Conservation (phyloP, 441 rosid species). For the Jatropha multifida region DNA sequence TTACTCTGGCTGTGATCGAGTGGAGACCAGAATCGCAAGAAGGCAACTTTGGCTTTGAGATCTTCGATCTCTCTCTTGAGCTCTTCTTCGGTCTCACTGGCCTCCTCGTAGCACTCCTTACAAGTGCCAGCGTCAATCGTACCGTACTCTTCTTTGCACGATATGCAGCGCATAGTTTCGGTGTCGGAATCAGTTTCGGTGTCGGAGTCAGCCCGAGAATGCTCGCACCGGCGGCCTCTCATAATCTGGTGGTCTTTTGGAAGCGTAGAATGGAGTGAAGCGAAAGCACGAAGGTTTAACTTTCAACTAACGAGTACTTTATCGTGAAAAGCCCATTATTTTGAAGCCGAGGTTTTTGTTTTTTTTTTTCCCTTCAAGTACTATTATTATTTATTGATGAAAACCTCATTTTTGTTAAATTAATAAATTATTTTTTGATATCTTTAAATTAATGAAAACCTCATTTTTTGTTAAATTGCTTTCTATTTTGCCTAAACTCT, state of each 20-base stretch:
- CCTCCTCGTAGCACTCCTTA: conserved; percentile 86
- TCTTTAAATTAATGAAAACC: no score
- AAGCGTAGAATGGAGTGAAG: neutral
- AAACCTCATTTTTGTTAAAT: no score
- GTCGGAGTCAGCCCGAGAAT: conserved; percentile 22
- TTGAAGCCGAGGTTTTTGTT: no score
- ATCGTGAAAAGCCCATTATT: no score
- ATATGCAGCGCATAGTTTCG: conserved; percentile 63
- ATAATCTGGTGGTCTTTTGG: neutral
- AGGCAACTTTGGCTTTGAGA: conserved; percentile 66
- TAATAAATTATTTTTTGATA: no score
- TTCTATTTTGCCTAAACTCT: no score
- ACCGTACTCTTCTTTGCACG: conserved; percentile 63
- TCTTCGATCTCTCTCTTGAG: conserved; percentile 83
- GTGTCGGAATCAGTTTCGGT: conserved; percentile 36
- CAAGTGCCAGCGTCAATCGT: conserved; percentile 77
- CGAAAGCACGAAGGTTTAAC: neutral
- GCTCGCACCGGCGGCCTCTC: conserved; percentile 22
- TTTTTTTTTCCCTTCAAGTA: no score
- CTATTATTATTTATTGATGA: no score
- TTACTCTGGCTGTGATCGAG: conserved; percentile 33
- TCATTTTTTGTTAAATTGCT: no score
- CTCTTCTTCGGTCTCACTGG: conserved; percentile 89
- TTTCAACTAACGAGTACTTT: no score
- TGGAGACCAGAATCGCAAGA: conserved; percentile 58